phyloP scores from a whole-genome alignment of 2,329 filamentous ascomycete species.

The Stachybotrys chlorohalonatus region DNA sequence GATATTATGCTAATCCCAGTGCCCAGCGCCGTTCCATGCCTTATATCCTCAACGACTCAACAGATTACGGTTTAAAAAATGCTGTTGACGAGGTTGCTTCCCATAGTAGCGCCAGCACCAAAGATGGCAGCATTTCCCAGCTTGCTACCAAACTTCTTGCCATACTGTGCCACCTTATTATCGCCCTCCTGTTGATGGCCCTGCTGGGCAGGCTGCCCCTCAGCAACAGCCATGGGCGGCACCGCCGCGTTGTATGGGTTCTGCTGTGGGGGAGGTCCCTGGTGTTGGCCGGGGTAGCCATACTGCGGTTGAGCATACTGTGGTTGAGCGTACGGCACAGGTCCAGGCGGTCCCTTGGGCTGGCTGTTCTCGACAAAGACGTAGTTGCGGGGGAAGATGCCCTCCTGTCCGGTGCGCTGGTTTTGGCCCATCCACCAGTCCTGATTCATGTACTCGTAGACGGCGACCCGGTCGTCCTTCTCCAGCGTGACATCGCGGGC shows the following conservation, averaged over 20 bases:
- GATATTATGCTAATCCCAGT: background rate
- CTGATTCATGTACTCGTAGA: constrained; percentile 88
- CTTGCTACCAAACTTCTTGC: constrained; percentile 97
- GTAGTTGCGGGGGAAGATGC: constrained; percentile 93
- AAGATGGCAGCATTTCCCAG: constrained; percentile 73
- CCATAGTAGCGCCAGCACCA: constrained; percentile 85
- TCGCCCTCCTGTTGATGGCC: constrained; percentile 34
- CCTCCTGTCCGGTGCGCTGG: constrained; percentile 70
- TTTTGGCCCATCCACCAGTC: constrained; percentile 96
- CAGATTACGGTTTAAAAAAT: constrained; percentile 55
- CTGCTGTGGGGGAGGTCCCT: constrained; percentile 27
- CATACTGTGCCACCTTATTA: constrained; percentile 60
- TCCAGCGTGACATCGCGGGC: constrained; percentile 74
- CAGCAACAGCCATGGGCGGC: constrained; percentile 65
- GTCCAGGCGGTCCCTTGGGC: constrained; percentile 24
- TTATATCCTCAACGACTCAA: background rate
- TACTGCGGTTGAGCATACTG: constrained; percentile 25
- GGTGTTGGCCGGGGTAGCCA: constrained; percentile 25
- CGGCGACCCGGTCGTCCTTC: constrained; percentile 69
- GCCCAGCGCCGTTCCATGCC: background rate
- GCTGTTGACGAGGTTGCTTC: constrained; percentile 80
- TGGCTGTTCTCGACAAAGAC: constrained; percentile 63
- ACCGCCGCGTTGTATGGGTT: constrained; percentile 61
- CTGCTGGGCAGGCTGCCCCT: constrained; percentile 30
- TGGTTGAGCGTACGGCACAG: constrained; percentile 5